Base-by-base conservation (phyloP, 176 grass and related monocot genomes). In the Paspalum vaginatum region DNA sequence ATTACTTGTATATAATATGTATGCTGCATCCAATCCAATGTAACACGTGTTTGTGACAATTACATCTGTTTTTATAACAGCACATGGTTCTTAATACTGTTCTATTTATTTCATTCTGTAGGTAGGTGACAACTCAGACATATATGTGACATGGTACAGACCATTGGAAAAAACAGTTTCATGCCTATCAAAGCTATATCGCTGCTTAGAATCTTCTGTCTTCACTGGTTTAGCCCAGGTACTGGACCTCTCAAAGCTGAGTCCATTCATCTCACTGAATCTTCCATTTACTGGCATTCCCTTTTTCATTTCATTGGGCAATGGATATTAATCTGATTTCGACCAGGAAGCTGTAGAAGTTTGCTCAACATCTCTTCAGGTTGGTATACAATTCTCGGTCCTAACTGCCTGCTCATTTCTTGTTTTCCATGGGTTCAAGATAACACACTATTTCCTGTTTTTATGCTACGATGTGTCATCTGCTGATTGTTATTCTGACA, bases 181-280 rank as follows among this genome's bases (percentile, higher is more conserved):
- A 40, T 99, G 92, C 72, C 84, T 99, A 48, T 99, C 96, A 84
- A 95, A 99, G 79, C 62, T 99, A 75, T 99, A 99, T 86, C 90
- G 79, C 74, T 95, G 96, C 72, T 90, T 99, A 68, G 96, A 93
- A 82, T 79, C 92, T 74, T 81, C 90, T 53, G 96, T 99, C 73
- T 99, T 99, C 91, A 99, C 96, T 63, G 96, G 96, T 81, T 87
- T 99, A 90, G 92, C 92, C 16, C 96, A 93, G 88, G 92, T 98
- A 91, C 69, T 82, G 37, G n/a, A 81, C 66, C 81, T 75, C 42
- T 78, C 6, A 46, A 72, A 83, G 56, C 68, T 72, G 80, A 51
- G 11, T 32, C 7, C 13, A 80, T 85, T 55, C 83, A 2, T 77
- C 65, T 77, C 75, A 12, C 48, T 79, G 51, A 85, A 53, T 80